These are phyloP conservation scores for Luffa aegyptiaca DNA, from an alignment of 306 rosid species.

Conservation along the genomic window DNA sequence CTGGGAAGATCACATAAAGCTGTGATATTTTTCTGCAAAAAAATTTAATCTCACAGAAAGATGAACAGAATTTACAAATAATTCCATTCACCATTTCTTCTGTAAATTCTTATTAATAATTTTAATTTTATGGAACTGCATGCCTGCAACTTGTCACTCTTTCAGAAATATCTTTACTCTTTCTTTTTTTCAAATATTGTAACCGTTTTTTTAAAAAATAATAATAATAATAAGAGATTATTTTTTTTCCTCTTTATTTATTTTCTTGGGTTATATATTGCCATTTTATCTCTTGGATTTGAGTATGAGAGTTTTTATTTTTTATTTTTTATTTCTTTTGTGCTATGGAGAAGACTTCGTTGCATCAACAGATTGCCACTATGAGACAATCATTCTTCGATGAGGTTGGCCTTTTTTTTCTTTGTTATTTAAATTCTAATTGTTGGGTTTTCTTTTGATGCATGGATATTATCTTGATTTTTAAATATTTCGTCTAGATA, in stretches of 20 bases:
- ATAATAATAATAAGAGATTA: no score
- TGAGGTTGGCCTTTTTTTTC: neutral
- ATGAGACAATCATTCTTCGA: constrained; percentile 4
- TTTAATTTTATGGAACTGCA: constrained; percentile 1
- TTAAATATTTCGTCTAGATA: neutral
- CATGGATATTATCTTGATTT: neutral
- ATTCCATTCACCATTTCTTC: neutral
- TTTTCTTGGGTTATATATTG: neutral
- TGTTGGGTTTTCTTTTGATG: neutral
- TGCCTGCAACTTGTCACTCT: neutral
- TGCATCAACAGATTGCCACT: neutral
- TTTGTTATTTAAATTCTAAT: neutral
- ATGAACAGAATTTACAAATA: neutral
- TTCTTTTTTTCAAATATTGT: neutral
- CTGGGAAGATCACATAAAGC: neutral
- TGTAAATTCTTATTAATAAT: neutral
- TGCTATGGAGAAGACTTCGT: neutral
- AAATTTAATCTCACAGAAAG: neutral
- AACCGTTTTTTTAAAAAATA: neutral
- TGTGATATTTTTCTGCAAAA: neutral
- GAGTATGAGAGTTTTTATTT: neutral
- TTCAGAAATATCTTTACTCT: neutral
- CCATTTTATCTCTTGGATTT: neutral
- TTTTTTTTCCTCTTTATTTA: neutral
- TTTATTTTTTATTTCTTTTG: neutral